Percentiles rank a stretch among this genome's conserved stretches.
Evolutionary conservation across 345 rosid genomes (phyloP).

Genomic region (Eucalyptus pauciflora): DNA sequence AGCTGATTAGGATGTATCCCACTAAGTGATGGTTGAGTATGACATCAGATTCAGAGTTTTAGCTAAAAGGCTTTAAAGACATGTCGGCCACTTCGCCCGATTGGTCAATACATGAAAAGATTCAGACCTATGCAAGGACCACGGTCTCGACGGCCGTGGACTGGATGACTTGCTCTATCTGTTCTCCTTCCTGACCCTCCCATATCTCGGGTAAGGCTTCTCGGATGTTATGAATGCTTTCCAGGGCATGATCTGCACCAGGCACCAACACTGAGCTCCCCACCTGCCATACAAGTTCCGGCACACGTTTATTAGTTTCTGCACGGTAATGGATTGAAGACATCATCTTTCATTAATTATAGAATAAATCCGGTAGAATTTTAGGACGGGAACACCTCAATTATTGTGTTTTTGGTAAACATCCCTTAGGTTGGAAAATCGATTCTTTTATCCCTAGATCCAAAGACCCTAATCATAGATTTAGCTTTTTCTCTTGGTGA

Average conservation of each 20-base stretch:
- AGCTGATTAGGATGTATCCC: not conserved
- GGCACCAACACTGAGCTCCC: conserved; percentile 55
- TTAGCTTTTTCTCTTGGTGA: not conserved
- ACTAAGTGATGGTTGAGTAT: not conserved
- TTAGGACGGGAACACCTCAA: not conserved
- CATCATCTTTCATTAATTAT: not conserved
- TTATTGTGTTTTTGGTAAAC: not conserved
- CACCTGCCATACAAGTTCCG: conserved; percentile 25
- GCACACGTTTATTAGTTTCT: not conserved
- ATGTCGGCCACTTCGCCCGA: not conserved
- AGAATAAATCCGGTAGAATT: not conserved
- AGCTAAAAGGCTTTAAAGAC: not conserved
- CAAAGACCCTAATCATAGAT: not conserved
- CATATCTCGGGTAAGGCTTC: conserved; percentile 80
- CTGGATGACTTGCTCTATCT: conserved; percentile 46
- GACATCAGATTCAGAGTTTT: not conserved
- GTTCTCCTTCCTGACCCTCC: conserved; percentile 42
- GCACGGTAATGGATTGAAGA: not conserved
- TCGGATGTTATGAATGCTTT: conserved; percentile 74
- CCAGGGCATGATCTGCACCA: conserved; percentile 72
- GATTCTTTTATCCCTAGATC: not conserved
- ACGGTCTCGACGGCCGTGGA: conserved; percentile 40
- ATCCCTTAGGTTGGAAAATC: not conserved
- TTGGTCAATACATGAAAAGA: not conserved
- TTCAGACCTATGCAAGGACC: conserved; percentile 40